Conservation (phyloP, 768 basidiomycete species). For the Lyophyllum decastes region DNA sequence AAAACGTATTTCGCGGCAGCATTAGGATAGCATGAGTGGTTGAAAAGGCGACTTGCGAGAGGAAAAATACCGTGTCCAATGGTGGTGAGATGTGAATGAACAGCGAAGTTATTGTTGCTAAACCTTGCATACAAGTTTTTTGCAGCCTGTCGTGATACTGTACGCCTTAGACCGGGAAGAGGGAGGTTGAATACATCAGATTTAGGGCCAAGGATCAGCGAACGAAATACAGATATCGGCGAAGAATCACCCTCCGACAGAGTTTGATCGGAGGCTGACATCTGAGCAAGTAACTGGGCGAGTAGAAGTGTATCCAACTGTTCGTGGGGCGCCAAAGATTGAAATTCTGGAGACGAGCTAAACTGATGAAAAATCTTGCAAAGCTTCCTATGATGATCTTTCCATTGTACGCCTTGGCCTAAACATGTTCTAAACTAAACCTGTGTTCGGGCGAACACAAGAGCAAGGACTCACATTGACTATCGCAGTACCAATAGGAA, state of each 20-base stretch:
- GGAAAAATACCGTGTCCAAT: conserved; percentile 79
- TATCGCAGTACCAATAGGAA: conserved; percentile 73
- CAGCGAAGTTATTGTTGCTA: conserved; percentile 79
- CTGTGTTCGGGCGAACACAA: neutral
- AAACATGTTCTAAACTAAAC: conserved; percentile 5
- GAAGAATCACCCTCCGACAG: conserved; percentile 23
- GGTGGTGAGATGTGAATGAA: conserved; percentile 71
- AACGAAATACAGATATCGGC: conserved; percentile 36
- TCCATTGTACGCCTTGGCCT: conserved; percentile 78
- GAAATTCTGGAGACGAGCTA: conserved; percentile 45
- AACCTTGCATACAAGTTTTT: conserved; percentile 56
- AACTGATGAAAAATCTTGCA: conserved; percentile 61
- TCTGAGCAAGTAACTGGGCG: conserved; percentile 57
- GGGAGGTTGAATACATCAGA: conserved; percentile 14
- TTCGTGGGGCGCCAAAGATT: conserved; percentile 51
- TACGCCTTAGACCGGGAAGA: conserved; percentile 34
- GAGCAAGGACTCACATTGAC: conserved; percentile 48
- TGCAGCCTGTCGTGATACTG: conserved; percentile 27
- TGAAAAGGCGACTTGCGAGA: conserved; percentile 76
- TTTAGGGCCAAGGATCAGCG: conserved; percentile 46
- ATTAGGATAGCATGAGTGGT: conserved; percentile 81
- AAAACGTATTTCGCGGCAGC: conserved; percentile 64
- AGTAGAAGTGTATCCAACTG: conserved; percentile 64
- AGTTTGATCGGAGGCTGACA: conserved; percentile 16
- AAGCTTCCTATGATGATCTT: conserved; percentile 61